Evolutionary conservation across 768 basidiomycete genomes (phyloP).

Genomic region (Hygrocybe punicea): DNA sequence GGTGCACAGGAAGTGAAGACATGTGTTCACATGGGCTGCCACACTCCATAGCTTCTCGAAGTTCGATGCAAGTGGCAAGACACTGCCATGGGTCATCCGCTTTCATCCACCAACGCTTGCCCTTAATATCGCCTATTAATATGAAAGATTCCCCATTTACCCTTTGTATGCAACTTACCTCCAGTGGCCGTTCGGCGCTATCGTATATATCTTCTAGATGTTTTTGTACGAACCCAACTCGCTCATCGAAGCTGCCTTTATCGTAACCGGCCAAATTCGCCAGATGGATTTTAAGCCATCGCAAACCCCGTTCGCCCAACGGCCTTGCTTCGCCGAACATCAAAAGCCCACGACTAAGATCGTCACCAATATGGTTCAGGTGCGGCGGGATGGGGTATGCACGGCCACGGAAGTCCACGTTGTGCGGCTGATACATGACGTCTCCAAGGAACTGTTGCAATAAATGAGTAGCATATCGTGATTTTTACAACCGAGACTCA

Average conservation of each 20-base stretch:
- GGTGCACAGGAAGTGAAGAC: conserved; percentile 86
- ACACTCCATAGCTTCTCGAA: conserved; percentile 74
- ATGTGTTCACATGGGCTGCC: conserved; percentile 58
- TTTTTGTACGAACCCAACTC: conserved; percentile 73
- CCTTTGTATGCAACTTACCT: conserved; percentile 42
- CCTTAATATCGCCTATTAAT: conserved; percentile 39
- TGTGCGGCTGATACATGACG: conserved; percentile 89
- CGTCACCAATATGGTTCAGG: conserved; percentile 93
- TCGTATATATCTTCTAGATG: conserved; percentile 78
- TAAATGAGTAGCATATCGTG: conserved; percentile 3
- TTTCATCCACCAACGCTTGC: conserved; percentile 79
- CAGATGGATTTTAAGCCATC: conserved; percentile 94
- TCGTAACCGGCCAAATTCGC: conserved; percentile 93
- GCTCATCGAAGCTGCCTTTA: conserved; percentile 91
- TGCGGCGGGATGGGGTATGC: conserved; percentile 97
- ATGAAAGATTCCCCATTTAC: background rate
- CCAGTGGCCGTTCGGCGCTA: conserved; percentile 75
- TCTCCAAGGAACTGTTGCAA: conserved; percentile 73
- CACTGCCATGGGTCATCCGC: conserved; percentile 99
- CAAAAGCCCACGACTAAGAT: conserved; percentile 83
- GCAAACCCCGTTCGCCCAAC: conserved; percentile 78
- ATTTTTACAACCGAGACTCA: conserved; percentile 37
- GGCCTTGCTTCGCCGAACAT: conserved; percentile 76
- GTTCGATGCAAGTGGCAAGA: conserved; percentile 87
- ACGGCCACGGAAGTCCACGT: conserved; percentile 95